Conservation (phyloP, 73 alveolate genomes). For the Breviolum minutum region DNA sequence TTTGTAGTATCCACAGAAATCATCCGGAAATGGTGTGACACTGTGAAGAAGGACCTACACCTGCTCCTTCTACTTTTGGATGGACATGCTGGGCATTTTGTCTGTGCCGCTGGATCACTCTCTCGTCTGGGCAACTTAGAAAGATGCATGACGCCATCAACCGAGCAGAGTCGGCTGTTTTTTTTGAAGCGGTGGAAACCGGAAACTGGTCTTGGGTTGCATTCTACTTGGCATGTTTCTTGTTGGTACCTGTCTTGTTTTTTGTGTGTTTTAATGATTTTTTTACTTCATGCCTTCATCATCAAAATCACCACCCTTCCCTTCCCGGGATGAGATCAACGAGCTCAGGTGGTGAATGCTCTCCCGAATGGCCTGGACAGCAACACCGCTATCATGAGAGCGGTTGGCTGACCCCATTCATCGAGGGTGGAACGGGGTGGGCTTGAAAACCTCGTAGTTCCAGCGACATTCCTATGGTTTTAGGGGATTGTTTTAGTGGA, state of each 20-base stretch:
- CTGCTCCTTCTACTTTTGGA: conserved; percentile 90
- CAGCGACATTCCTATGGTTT: too few relatives aligned
- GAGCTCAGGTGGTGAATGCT: conserved; percentile 48
- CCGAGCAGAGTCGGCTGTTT: too few relatives aligned
- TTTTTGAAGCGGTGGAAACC: too few relatives aligned
- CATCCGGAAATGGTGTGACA: background rate
- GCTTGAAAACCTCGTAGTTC: background rate
- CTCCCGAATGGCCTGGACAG: conserved; percentile 58
- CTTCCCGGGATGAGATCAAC: background rate
- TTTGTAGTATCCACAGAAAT: background rate
- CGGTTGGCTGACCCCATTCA: background rate
- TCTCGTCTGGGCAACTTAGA: conserved; percentile 52
- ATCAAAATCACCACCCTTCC: too few relatives aligned
- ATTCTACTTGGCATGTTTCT: background rate
- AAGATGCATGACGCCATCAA: conserved; percentile 49
- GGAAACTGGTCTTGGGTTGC: too few relatives aligned
- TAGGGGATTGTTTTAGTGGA: too few relatives aligned
- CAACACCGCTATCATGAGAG: conserved; percentile 42
- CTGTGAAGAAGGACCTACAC: conserved; percentile 32
- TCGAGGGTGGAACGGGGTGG: background rate
- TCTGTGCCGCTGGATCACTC: conserved; percentile 87
- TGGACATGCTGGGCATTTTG: conserved; percentile 60
- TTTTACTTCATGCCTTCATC: background rate
- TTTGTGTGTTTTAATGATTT: background rate
- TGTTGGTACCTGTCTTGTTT: background rate